A percentile compares a stretch with the other conserved stretches of the same genome.
phyloP scores from a whole-genome alignment of 2,329 filamentous ascomycete species.

The Colletotrichum sp. region DNA sequence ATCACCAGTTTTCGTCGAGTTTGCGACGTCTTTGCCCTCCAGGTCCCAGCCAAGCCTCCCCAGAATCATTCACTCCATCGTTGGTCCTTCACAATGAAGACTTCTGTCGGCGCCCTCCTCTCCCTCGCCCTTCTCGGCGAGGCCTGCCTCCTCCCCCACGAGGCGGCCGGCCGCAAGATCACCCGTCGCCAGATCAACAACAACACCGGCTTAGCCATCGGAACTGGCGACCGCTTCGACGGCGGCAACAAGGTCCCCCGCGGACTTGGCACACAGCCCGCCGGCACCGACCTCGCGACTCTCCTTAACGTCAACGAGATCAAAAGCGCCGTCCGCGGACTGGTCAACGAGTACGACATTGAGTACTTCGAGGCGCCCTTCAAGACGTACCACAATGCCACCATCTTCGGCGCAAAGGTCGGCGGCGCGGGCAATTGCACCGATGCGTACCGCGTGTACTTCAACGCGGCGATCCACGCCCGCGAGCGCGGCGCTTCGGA shows the following conservation, averaged over 20 bases:
- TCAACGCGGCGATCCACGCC: slow-evolving; percentile 61
- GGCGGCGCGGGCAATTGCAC: slow-evolving; percentile 35
- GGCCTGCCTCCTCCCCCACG: slow-evolving; percentile 43
- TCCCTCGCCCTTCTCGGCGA: slow-evolving; percentile 26
- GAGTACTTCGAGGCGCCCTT: slow-evolving; percentile 45
- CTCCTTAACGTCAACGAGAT: slow-evolving; percentile 53
- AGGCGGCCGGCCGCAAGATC: slow-evolving; percentile 28
- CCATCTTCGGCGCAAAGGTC: slow-evolving; percentile 44
- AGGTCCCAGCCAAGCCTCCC: not conserved
- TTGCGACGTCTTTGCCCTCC: not conserved
- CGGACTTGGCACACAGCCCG: slow-evolving; percentile 41
- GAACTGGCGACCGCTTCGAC: slow-evolving; percentile 46
- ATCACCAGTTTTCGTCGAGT: not conserved
- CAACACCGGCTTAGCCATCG: slow-evolving; percentile 40
- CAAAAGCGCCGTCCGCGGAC: slow-evolving; percentile 45
- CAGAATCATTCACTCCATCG: not conserved
- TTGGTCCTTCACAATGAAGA: slow-evolving; percentile 32
- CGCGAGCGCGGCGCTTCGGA: slow-evolving; percentile 64
- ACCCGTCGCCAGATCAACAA: slow-evolving; percentile 16
- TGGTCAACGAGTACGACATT: slow-evolving; percentile 44
- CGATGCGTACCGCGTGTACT: slow-evolving; percentile 51
- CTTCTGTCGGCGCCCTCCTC: slow-evolving; percentile 21
- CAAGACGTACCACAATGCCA: slow-evolving; percentile 47
- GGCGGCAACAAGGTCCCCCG: slow-evolving; percentile 40
- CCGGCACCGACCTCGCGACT: slow-evolving; percentile 35